Conservation (phyloP, 108 stramenopile species). For the Fragilariopsis cylindrus region DNA sequence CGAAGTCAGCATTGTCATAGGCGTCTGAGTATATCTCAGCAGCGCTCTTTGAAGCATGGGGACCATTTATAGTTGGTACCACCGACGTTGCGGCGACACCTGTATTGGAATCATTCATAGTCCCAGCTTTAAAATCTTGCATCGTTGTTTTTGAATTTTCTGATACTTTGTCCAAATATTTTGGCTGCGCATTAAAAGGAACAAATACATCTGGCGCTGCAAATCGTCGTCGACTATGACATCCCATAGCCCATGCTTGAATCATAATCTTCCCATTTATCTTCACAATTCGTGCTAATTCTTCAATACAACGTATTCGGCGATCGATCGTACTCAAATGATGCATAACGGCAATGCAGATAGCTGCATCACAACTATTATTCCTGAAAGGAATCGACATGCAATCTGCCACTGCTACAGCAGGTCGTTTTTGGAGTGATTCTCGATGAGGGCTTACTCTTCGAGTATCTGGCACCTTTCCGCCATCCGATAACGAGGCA, state of each 20-base stretch:
- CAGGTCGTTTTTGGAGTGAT: conserved; percentile 60
- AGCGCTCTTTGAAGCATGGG: conserved; percentile 52
- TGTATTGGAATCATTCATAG: not conserved
- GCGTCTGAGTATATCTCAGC: conserved; percentile 72
- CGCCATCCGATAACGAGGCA: not conserved
- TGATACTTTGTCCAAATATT: conserved; percentile 55
- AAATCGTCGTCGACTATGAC: conserved; percentile 81
- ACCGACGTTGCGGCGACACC: not conserved
- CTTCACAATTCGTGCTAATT: conserved; percentile 83
- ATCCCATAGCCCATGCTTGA: conserved; percentile 95
- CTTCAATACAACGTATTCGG: conserved; percentile 81
- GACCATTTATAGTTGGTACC: not conserved
- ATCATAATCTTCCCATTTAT: conserved; percentile 86
- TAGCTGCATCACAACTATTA: conserved; percentile 90
- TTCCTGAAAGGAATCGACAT: conserved; percentile 84
- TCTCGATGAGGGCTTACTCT: conserved; percentile 49
- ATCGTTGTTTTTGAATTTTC: not conserved
- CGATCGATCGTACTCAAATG: conserved; percentile 90
- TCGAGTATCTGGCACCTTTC: conserved; percentile 60
- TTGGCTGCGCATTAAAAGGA: conserved; percentile 95
- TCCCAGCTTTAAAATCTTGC: not conserved
- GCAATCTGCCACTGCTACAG: conserved; percentile 89
- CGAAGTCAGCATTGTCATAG: conserved; percentile 75
- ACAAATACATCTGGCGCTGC: conserved; percentile 92
- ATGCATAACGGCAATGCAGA: conserved; percentile 99